A percentile compares a stretch with the other conserved stretches of the same genome.
These are phyloP conservation scores for Fusarium sp. DNA, from an alignment of 2,329 filamentous ascomycete genomes.

Conservation along the genomic window DNA sequence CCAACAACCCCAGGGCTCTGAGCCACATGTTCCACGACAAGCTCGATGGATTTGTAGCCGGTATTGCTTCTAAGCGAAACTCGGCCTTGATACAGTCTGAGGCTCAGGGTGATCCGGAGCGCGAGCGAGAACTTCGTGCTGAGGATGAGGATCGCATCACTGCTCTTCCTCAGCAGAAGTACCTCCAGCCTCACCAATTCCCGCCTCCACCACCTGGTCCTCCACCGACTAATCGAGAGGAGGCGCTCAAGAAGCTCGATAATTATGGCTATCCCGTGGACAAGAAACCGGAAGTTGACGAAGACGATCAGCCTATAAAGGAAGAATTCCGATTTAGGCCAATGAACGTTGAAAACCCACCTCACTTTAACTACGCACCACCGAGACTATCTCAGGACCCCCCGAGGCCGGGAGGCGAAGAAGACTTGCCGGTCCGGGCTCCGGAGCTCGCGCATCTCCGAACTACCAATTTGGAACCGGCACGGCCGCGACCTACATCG, in stretches of 20 bases:
- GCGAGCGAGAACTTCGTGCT: conserved; percentile 80
- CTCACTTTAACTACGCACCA: conserved; percentile 71
- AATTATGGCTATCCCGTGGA: conserved; percentile 61
- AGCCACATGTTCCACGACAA: conserved; percentile 86
- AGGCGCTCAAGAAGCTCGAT: conserved; percentile 63
- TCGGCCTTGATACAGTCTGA: conserved; percentile 86
- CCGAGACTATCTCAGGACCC: conserved; percentile 43
- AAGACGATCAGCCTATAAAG: conserved; percentile 40
- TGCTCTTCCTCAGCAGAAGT: conserved; percentile 78
- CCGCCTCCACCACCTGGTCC: conserved; percentile 47
- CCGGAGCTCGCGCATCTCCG: conserved; percentile 70
- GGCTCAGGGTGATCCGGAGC: conserved; percentile 81
- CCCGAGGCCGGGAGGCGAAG: conserved; percentile 34
- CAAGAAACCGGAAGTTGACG: conserved; percentile 48
- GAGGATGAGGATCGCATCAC: conserved; percentile 90
- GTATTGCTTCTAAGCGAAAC: conserved; percentile 87
- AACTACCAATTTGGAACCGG: conserved; percentile 52
- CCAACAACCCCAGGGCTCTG: conserved; percentile 65
- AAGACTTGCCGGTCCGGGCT: conserved; percentile 51
- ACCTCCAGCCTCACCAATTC: conserved; percentile 66
- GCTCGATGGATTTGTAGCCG: conserved; percentile 88
- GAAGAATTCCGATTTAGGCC: conserved; percentile 70
- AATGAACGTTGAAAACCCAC: conserved; percentile 60
- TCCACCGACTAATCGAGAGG: conserved; percentile 53
- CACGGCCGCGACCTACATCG: conserved; percentile 61